Evolutionary conservation across 768 basidiomycete genomes (phyloP), one percentile per base, ranked within the genome.

Genomic region (Tulasnella sp.): DNA sequence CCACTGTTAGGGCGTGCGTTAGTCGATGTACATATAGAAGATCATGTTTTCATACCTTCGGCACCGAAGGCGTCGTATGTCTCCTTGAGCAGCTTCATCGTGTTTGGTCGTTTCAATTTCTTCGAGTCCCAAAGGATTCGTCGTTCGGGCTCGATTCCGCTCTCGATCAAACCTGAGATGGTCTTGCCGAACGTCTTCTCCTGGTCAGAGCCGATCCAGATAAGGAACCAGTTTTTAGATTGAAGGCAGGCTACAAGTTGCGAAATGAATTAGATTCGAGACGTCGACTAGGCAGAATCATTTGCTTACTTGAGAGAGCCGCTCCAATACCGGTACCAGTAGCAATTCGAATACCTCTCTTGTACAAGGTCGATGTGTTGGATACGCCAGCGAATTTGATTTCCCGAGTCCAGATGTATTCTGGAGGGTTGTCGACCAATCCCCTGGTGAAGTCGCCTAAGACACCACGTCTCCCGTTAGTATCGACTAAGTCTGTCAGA

Each of bases 151-250:
- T 86, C 90, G 67, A 93, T 84, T 81, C 92, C 87, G 78, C 87
- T 86, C 79, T 88, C 87, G 79, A 93, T 93, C 73, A 93, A 86
- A 38, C 88, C 88, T 78, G 87, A 88, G 78, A 93, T 91, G 25
- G 91, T 93, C 31, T 91, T 89, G 2, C 93, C 93, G 79, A 94
- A 93, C 1, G 92, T 93, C 83, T 90, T 92, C 82, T 91, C 91
- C 82, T 93, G 91, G 80, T 93, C 91, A 75, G 91, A 91, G 72
- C 91, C 91, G 89, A 79, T 73, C 75, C 75, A 39, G 68, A 40
- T 54, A 72, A 80, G 85, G 81, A 77, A 91, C 91, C 91, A 91
- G 82, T 89, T 82, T 5, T 90, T 88, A 22, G 89, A 91, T 81
- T 93, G 91, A n/a, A 92, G 85, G 80, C 91, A 90, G 25, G 92